Conservation (phyloP, 441 rosid species). For the Gossypium davidsonii region DNA sequence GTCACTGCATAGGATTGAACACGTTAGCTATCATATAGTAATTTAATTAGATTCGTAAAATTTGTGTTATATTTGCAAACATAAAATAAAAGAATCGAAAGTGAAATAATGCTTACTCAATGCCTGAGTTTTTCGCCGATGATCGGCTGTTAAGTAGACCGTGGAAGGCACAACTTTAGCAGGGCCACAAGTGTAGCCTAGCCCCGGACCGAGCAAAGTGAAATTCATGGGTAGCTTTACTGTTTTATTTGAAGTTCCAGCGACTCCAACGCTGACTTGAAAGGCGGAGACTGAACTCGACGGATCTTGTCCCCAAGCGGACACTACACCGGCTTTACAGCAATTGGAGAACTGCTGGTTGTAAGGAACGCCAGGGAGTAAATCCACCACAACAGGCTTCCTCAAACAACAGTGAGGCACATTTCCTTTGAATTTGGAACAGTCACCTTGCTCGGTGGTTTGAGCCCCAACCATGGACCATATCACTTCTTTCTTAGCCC, state of each 20-base stretch:
- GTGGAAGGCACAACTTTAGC: constrained; percentile 51
- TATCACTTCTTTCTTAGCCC: constrained; percentile 63
- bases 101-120: constrained; percentile 36
- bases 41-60: not conserved
- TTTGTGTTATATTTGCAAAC: not conserved
- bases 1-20: constrained; percentile 43
- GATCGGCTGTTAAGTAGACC: constrained; percentile 39
- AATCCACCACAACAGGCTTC: constrained; percentile 47
- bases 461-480: constrained; percentile 67
- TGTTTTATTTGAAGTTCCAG: constrained; percentile 60
- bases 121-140: constrained; percentile 57
- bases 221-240: constrained; percentile 52
- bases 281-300: constrained; percentile 45
- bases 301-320: constrained; percentile 66
- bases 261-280: constrained; percentile 52
- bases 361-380: constrained; percentile 61
- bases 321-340: constrained; percentile 52
- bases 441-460: constrained; percentile 70
- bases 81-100: not conserved
- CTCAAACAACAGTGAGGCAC: constrained; percentile 60
- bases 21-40: not conserved
- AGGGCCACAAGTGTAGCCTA: constrained; percentile 67
- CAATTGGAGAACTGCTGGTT: constrained; percentile 59
- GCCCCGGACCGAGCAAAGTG: constrained; percentile 55
- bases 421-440: constrained; percentile 60